Evolutionary conservation across 345 rosid species (phyloP).

Genomic region (Pistacia integerrima): DNA sequence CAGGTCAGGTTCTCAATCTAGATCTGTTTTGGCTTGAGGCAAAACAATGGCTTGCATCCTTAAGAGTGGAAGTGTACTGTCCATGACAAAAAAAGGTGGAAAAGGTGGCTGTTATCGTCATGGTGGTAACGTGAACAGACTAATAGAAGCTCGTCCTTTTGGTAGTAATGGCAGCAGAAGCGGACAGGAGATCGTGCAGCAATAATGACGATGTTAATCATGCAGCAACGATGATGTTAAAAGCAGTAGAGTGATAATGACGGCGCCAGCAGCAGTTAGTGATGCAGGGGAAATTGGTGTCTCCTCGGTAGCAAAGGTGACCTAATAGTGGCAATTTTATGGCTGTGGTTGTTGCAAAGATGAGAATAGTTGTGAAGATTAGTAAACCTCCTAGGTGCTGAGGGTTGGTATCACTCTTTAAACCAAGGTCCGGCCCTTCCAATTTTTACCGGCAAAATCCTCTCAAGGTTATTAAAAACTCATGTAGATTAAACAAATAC

Average conservation of each 20-base stretch:
- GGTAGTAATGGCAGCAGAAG: not conserved
- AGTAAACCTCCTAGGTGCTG: not conserved
- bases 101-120: not conserved
- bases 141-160: not conserved
- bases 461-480: not conserved
- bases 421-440: not conserved
- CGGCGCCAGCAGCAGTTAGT: not conserved
- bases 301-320: not conserved
- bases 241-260: not conserved
- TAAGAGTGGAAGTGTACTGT: not conserved
- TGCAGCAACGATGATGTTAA: not conserved
- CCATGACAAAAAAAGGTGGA: not conserved
- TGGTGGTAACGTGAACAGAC: not conserved
- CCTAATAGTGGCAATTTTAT: not conserved
- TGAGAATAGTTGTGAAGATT: not conserved
- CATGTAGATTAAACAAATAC: not conserved
- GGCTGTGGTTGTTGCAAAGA: not conserved
- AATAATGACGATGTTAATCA: not conserved
- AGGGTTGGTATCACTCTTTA: not conserved
- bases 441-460: not conserved
- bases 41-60: not conserved
- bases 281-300: not conserved
- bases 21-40: not conserved
- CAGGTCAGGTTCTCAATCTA: not conserved
- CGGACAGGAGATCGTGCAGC: not conserved